These are phyloP conservation scores for Solanum tarijense DNA, from an alignment of 257 asterid species.

Conservation along the genomic window DNA sequence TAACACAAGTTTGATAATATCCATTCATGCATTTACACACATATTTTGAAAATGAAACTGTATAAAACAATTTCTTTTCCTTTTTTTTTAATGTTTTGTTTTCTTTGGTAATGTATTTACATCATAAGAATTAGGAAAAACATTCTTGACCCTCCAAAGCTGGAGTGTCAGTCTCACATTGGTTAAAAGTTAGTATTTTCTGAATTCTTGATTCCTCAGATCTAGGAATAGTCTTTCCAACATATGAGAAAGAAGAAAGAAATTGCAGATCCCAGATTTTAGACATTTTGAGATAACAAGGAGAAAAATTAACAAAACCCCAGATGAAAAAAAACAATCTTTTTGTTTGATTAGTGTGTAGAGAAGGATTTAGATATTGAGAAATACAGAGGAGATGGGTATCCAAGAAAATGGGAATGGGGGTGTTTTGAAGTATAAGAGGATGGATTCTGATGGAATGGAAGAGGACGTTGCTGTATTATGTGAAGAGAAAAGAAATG, in stretches of 20 bases:
- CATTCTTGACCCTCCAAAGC: background rate
- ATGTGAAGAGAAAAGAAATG: slow-evolving; percentile 2
- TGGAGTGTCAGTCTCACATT: background rate
- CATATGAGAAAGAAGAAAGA: background rate
- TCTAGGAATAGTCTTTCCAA: background rate
- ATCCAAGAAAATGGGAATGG: slow-evolving; percentile 27
- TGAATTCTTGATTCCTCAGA: background rate
- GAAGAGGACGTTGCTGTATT: slow-evolving; percentile 13
- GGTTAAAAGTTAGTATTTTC: background rate
- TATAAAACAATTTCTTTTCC: background rate
- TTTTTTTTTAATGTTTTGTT: background rate
- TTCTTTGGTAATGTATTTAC: background rate
- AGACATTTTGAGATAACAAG: background rate
- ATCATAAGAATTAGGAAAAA: background rate
- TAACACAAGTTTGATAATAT: background rate
- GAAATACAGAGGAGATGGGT: slow-evolving; percentile 12
- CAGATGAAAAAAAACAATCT: background rate
- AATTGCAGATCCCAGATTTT: background rate
- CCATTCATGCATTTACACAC: background rate
- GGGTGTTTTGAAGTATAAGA: slow-evolving; percentile 11
- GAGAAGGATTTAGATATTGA: background rate
- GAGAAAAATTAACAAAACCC: background rate
- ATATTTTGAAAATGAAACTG: background rate
- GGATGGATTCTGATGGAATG: slow-evolving; percentile 8
- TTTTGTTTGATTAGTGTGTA: background rate